phyloP scores from a whole-genome alignment of 2,329 filamentous ascomycete genomes.

The Cytospora paraplurivora region DNA sequence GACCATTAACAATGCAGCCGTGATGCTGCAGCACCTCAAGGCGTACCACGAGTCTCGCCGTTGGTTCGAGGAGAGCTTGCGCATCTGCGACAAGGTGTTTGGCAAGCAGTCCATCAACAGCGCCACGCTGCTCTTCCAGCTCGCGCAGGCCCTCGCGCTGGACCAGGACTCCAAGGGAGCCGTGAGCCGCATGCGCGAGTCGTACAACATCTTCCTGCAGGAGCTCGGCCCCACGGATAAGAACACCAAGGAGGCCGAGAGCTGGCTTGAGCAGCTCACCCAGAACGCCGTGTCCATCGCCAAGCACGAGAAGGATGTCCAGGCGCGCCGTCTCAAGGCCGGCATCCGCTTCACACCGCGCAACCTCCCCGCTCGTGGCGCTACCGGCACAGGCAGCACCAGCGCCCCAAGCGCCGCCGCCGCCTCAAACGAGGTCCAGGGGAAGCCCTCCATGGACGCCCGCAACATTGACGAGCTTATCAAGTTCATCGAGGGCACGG shows the following conservation, averaged over 20 bases:
- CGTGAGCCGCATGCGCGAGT: constrained; percentile 91
- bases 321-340: constrained; percentile 71
- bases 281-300: constrained; percentile 93
- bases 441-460: constrained; percentile 60
- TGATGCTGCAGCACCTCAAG: constrained; percentile 97
- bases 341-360: constrained; percentile 67
- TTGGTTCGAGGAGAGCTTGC: constrained; percentile 94
- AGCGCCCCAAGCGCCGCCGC: constrained; percentile 32
- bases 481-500: constrained; percentile 78
- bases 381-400: constrained; percentile 44
- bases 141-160: constrained; percentile 92
- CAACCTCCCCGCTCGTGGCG: constrained; percentile 59
- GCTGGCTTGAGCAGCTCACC: constrained; percentile 93
- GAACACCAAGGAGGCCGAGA: constrained; percentile 97
- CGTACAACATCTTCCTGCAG: constrained; percentile 90
- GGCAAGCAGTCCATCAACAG: constrained; percentile 90
- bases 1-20: constrained; percentile 96
- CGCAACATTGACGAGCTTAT: constrained; percentile 91
- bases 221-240: constrained; percentile 88
- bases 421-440: constrained; percentile 30
- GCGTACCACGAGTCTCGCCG: constrained; percentile 90
- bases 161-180: constrained; percentile 93
- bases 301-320: constrained; percentile 86
- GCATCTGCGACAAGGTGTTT: constrained; percentile 85
- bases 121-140: constrained; percentile 93